These are phyloP conservation scores for Phoenix roebelenii DNA, from an alignment of 176 grass and related monocot species.

Conservation along the genomic window DNA sequence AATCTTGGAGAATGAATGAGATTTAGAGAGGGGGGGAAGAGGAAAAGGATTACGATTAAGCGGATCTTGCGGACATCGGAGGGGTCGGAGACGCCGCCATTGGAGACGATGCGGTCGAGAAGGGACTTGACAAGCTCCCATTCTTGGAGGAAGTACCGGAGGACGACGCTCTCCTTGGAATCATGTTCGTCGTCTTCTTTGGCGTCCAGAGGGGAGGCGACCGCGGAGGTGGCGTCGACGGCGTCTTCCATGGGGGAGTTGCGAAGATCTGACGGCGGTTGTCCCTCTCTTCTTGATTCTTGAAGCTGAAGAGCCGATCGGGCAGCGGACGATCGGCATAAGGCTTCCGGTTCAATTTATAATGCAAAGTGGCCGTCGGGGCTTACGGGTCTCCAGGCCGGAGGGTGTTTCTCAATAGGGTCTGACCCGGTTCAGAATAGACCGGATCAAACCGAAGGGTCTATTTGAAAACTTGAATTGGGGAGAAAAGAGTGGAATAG, in stretches of 20 bases:
- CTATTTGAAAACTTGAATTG: too few species aligned
- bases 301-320: too few species aligned
- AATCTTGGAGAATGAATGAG: neutral
- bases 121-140: constrained; percentile 58
- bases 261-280: too few species aligned
- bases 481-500: too few species aligned
- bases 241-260: neutral
- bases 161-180: constrained; percentile 70
- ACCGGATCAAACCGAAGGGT: too few species aligned
- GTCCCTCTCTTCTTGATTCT: too few species aligned
- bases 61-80: constrained; percentile 67
- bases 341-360: too few species aligned
- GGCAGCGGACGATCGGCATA: too few species aligned
- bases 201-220: neutral
- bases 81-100: constrained; percentile 41
- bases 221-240: neutral
- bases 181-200: constrained; percentile 57
- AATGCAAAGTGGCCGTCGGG: too few species aligned
- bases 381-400: too few species aligned
- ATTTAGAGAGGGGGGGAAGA: neutral
- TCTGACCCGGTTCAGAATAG: too few species aligned
- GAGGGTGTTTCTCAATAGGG: too few species aligned
- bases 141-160: constrained; percentile 79
- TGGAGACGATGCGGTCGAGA: constrained; percentile 46
- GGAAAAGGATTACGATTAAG: constrained; percentile 58